Evolutionary conservation across 1,284 basidiomycete genomes (phyloP), one percentile per base, ranked within the genome.

Genomic region (Ceratobasidium sp.): DNA sequence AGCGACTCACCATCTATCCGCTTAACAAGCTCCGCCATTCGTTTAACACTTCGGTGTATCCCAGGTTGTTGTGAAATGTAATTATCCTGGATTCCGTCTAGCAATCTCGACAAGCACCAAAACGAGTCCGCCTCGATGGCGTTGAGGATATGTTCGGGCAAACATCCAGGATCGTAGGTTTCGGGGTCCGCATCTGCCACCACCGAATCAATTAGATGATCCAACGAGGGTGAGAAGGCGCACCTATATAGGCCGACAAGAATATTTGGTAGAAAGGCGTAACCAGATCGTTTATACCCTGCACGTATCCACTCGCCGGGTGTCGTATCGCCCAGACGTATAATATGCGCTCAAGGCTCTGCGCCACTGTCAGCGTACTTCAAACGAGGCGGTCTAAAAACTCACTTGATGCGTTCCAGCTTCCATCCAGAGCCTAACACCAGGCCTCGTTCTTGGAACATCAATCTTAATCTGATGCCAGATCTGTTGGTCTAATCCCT

Each of bases 391-490:
- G 31, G 49, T 12, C 7, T 72, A 35, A 56, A 42, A 31, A 77
- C 86, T 73, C 78, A 93, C 93, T 73, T 93, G 83, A 77, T 97
- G 96, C 1, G 96, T 94, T 25, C 87, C 85, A 17, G 83, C 86
- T 74, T 93, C 88, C 85, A 93, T 91, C 95, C 95, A 98, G 29
- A 98, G 79, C 35, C 82, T 84, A 8, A 95, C 88, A n/a, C 95
- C 94, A 17, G 96, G 94, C 69, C 95, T 82, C 38, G 96, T 98
- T 52, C 95, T 84, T 7, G 95, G 96, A 6, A 97, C 95, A 76
- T 98, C 95, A 72, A 97, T 98, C 76, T 94, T 93, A 75, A 98
- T 98, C 78, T 98, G 95, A 80, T 98, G 95, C 96, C 96, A 98
- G 77, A 98, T 95, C 80, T 92, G 91, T 76, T 94, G 93, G 78